Percentiles rank a stretch among this genome's conserved stretches.
Conservation (phyloP, 331 rosid genomes). For the Saraca asoca region DNA sequence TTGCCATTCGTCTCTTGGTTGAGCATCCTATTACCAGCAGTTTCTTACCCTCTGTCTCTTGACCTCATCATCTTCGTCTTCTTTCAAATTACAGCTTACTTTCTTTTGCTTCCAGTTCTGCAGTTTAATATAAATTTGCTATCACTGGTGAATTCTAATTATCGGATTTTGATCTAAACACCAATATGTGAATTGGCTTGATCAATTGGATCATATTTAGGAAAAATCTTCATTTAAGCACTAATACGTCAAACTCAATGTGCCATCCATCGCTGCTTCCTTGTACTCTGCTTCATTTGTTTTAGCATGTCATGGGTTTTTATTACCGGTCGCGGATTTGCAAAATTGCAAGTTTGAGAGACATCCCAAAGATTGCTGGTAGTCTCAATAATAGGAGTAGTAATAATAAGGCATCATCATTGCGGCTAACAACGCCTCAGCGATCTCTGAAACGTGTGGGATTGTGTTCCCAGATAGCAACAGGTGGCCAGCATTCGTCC, state of each 20-base stretch:
- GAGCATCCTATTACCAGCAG: too few species aligned
- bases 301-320: conserved; percentile 30
- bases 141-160: conserved; percentile 33
- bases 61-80: too few species aligned
- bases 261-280: neutral
- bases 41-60: too few species aligned
- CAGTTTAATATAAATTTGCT: conserved; percentile 6
- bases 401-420: conserved; percentile 44
- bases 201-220: neutral
- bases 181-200: conserved; percentile 5
- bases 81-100: too few species aligned
- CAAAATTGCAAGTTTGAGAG: conserved; percentile 39
- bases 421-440: conserved; percentile 70
- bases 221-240: conserved; percentile 23
- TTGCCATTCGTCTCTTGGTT: too few species aligned
- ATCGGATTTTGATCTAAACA: conserved; percentile 38
- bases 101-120: neutral
- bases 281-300: conserved; percentile 24
- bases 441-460: conserved; percentile 85
- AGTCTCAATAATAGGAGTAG: conserved; percentile 34
- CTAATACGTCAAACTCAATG: conserved; percentile 22
- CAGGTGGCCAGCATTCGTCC: conserved; percentile 87
- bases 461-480: conserved; percentile 84
- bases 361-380: conserved; percentile 72
- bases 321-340: conserved; percentile 14